Conservation (phyloP, 371 early-diverging fungal species). For the Blastocladiella emersonii region DNA sequence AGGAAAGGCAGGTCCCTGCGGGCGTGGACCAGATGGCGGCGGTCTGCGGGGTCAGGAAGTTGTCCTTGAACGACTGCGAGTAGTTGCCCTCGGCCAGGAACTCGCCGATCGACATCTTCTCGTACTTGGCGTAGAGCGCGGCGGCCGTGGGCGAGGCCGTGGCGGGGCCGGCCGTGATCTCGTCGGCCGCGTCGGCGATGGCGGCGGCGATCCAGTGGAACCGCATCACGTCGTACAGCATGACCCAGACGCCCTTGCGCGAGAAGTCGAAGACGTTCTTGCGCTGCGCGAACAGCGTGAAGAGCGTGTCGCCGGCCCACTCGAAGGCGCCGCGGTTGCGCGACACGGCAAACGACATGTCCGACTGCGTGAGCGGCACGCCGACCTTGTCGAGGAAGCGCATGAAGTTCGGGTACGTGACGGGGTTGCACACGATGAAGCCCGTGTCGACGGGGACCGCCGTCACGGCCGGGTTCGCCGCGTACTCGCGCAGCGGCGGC, state of each 20-base stretch:
- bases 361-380: conserved; percentile 22
- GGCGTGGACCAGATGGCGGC: conserved; percentile 48
- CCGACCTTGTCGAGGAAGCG: conserved; percentile 23
- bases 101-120: conserved; percentile 25
- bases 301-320: conserved; percentile 37
- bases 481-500: conserved; percentile 10
- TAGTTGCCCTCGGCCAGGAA: conserved; percentile 30
- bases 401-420: conserved; percentile 29
- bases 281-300: conserved; percentile 34
- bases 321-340: conserved; percentile 43
- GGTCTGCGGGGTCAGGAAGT: conserved; percentile 41
- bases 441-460: conserved; percentile 46
- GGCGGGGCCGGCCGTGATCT: not conserved
- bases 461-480: not conserved
- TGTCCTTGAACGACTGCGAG: conserved; percentile 32
- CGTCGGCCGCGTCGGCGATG: conserved; percentile 12
- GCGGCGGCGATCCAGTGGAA: conserved; percentile 34
- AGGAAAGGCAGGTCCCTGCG: conserved; percentile 30
- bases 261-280: conserved; percentile 22
- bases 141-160: conserved; percentile 1
- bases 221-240: conserved; percentile 31
- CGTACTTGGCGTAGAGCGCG: conserved; percentile 2
- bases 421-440: conserved; percentile 45
- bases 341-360: conserved; percentile 44
- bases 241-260: conserved; percentile 22